Evolutionary conservation across 78 protist genomes (phyloP), one percentile per base, ranked within the genome.

Genomic region (Monosiga brevicollis): DNA sequence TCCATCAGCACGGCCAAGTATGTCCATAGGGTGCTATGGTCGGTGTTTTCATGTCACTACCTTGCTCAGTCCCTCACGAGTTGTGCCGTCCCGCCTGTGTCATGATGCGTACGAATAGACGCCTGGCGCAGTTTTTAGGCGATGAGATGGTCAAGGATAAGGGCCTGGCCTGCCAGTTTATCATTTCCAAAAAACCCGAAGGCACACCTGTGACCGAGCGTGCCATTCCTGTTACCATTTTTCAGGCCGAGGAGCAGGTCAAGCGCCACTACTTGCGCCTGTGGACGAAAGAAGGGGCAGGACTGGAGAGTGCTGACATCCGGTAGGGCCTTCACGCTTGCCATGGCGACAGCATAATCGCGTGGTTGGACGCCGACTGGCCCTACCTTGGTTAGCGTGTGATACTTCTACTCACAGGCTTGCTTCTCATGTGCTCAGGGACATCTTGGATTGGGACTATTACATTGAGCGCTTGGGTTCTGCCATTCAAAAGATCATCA

Each of bases 371-470:
- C n/a, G n/a, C n/a, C n/a, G n/a, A n/a, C n/a, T n/a, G n/a, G n/a
- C n/a, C n/a, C n/a, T n/a, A n/a, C n/a, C n/a, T n/a, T n/a, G n/a
- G n/a, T n/a, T n/a, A n/a, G n/a, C n/a, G n/a, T n/a, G n/a, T n/a
- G n/a, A n/a, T n/a, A n/a, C n/a, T n/a, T n/a, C n/a, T n/a, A n/a
- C n/a, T n/a, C n/a, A n/a, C n/a, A n/a, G n/a, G n/a, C n/a, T n/a
- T 55, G 71, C 71, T 55, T 11, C 22, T 11, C 71, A 11, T 1
- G 94, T 90, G 87, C 3, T 92, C 37, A 86, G 94, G 36, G 38
- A 77, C 11, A 62, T 97, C 11, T 83, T 97, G 40, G 99, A 97
- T 85, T 97, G 99, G 99, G 93, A 90, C 24, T 97, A 98, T 89
- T 94, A 95, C 88, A 76, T 86, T 1, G 91, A 80, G 40, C 93